Evolutionary conservation across 345 rosid species (phyloP).

Genomic region (Gossypium raimondii): DNA sequence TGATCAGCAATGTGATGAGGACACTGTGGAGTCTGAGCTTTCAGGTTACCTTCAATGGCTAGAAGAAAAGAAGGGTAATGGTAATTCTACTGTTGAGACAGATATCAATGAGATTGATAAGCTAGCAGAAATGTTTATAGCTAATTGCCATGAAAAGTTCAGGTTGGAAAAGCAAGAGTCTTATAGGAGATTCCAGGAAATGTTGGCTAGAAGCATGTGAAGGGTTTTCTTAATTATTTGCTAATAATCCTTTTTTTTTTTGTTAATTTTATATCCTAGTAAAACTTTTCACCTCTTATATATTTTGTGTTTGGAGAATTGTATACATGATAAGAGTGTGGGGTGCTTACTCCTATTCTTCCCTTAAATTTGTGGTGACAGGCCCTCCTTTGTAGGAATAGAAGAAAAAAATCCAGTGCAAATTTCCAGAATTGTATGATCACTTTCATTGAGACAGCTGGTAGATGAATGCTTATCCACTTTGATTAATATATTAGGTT

Average conservation of each 20-base stretch:
- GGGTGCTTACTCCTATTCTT: slow-evolving; percentile 24
- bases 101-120: slow-evolving; percentile 62
- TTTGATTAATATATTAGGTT: not conserved
- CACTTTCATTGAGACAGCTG: not conserved
- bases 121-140: slow-evolving; percentile 81
- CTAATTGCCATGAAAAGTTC: slow-evolving; percentile 81
- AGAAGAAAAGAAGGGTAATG: slow-evolving; percentile 43
- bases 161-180: slow-evolving; percentile 93
- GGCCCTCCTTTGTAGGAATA: no score
- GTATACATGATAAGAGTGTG: slow-evolving; percentile 14
- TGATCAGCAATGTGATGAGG: slow-evolving; percentile 17
- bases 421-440: not conserved
- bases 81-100: slow-evolving; percentile 8
- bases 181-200: slow-evolving; percentile 81
- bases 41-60: slow-evolving; percentile 62
- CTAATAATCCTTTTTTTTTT: not conserved
- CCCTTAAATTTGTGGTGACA: not conserved
- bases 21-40: slow-evolving; percentile 35
- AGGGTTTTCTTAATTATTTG: not conserved
- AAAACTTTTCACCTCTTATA: not conserved
- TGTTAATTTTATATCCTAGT: not conserved
- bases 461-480: slow-evolving; percentile 13
- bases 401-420: not conserved
- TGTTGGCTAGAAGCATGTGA: slow-evolving; percentile 68
- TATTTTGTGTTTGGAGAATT: slow-evolving; percentile 15